Evolutionary conservation across 2,329 filamentous ascomycete genomes (phyloP), one percentile per base, ranked within the genome.

Genomic region (Raffaelea albimanens): DNA sequence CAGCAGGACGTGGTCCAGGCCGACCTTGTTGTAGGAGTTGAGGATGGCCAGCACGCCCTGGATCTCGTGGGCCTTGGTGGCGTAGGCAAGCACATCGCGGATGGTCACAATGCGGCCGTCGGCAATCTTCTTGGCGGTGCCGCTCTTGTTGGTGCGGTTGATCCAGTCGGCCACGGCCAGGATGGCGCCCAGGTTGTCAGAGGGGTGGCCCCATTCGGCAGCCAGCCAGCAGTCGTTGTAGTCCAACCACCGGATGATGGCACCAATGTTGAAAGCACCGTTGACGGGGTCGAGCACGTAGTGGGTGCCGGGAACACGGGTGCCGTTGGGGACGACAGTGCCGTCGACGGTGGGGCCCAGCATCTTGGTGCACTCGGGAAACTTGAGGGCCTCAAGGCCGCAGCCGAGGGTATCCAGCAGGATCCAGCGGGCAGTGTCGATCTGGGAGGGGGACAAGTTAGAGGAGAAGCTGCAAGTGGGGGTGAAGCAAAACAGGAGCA

Each of bases 21-120:
- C 93, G 64, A 97, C 93, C 73, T 91, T 95, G 80, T 98, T 98
- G 82, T 83, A 97, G 46, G 89, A 95, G 79, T 98, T 98, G 70
- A 97, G 84, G 50, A 98, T 79, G 49, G 93, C 93, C 66, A 98
- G 75, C 69, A 90, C 94, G 60, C 93, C 93, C 76, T 98, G 93
- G 62, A 98, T 95, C 69, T 98, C 93, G 69, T 98, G 93, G 58
- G 93, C 93, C 78, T 95, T 95, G 77, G 97, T 94, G 88, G 97
- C 96, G 58, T 79, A 89, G 76, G 96, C 90, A 55, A 98, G 79
- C 36, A 98, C 83, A 61, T 97, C 91, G 64, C 82, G 83, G 63
- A 97, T 72, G 57, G 85, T 95, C 66, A 95, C 82, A 64, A 88
- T 80, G 75, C 88, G 94, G 59, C 88, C 89, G 52, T 86, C 87